Evolutionary conservation across 805 yeast species (phyloP).

Genomic region (Kodamaea hsintzibuensis): DNA sequence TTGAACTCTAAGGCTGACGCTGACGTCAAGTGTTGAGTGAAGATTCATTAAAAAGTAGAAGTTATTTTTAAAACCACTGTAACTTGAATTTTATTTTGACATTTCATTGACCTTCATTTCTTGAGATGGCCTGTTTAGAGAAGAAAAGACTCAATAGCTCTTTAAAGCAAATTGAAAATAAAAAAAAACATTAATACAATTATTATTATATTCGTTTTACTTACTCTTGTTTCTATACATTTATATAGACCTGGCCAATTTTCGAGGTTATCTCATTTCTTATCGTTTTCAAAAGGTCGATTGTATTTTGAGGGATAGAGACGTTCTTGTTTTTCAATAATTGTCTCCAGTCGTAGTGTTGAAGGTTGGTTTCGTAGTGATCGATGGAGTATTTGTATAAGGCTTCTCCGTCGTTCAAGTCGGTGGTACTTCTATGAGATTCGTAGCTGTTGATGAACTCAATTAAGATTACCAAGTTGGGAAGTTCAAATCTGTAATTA

Average conservation of each 20-base stretch:
- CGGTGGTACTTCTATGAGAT: conserved; percentile 20
- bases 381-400: conserved; percentile 33
- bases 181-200: conserved; percentile 1
- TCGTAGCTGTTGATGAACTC: conserved; percentile 43
- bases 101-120: not conserved
- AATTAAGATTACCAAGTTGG: conserved; percentile 36
- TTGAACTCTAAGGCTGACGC: conserved; percentile 97
- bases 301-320: conserved; percentile 27
- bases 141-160: not conserved
- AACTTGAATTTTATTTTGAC: not conserved
- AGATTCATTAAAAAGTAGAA: not conserved
- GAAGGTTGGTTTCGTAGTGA: conserved; percentile 17
- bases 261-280: conserved; percentile 34
- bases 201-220: not conserved
- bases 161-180: conserved; percentile 1
- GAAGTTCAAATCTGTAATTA: conserved; percentile 19
- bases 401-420: conserved; percentile 29
- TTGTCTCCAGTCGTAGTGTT: conserved; percentile 40
- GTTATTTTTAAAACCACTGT: too few species aligned
- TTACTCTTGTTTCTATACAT: not conserved
- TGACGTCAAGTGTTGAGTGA: conserved; percentile 73
- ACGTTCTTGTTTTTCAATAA: conserved; percentile 17
- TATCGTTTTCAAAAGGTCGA: conserved; percentile 25
- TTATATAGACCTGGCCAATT: conserved; percentile 37
- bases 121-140: not conserved